Evolutionary conservation across 768 basidiomycete genomes (phyloP).

Genomic region (Hygrocybe punicea): DNA sequence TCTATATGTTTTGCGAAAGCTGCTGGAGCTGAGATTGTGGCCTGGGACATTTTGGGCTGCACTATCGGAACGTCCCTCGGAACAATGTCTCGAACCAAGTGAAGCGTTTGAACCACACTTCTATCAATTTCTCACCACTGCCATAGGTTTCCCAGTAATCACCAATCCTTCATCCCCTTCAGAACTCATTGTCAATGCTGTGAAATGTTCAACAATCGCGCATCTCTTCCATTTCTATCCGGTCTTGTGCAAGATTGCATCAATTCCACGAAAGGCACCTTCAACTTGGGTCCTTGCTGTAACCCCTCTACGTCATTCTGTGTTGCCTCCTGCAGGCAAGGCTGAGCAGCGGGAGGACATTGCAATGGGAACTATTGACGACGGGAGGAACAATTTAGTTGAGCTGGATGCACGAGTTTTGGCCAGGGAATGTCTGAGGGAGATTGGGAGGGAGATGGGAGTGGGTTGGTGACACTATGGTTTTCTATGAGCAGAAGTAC

Average conservation of each 20-base stretch:
- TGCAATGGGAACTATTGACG: conserved; percentile 17
- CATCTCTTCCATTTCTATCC: conserved; percentile 89
- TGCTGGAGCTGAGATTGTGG: conserved; percentile 71
- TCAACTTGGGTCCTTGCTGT: conserved; percentile 53
- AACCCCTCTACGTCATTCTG: conserved; percentile 2
- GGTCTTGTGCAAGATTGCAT: conserved; percentile 72
- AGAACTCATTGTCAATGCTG: conserved; percentile 62
- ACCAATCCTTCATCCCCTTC: conserved; percentile 47
- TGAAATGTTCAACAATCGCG: conserved; percentile 70
- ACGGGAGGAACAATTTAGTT: conserved; percentile 23
- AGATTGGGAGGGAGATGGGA: conserved; percentile 75
- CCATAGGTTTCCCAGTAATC: conserved; percentile 25
- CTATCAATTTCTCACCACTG: not conserved
- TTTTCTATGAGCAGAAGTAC: no score
- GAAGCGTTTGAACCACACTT: conserved; percentile 13
- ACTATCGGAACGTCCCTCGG: conserved; percentile 59
- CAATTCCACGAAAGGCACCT: conserved; percentile 66
- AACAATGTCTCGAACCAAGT: conserved; percentile 57
- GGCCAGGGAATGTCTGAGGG: conserved; percentile 63
- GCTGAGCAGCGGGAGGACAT: conserved; percentile 13
- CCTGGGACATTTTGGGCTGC: conserved; percentile 76
- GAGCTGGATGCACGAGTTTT: conserved; percentile 65
- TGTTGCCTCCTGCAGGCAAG: conserved; percentile 10
- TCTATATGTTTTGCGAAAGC: conserved; percentile 74
- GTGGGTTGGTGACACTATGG: conserved; percentile 24